Evolutionary conservation across 2,329 filamentous ascomycete species (phyloP), one percentile per base, ranked within the genome.

Genomic region (Polychaeton citri): DNA sequence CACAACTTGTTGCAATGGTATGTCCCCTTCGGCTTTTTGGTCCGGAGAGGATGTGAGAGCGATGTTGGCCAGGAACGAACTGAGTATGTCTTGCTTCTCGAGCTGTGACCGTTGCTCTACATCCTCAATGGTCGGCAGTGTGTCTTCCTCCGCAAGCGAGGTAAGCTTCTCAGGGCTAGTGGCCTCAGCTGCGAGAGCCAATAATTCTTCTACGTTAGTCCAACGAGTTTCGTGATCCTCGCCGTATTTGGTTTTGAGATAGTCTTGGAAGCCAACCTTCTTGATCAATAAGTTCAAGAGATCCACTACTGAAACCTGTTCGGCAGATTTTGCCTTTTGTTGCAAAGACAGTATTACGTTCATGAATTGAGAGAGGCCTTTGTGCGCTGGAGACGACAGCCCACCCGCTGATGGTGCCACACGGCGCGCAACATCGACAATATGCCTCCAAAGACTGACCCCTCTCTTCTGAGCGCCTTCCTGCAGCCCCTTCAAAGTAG

Each of bases 121-220:
- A 1, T 77, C 79, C 10, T 88, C 79, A 10, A 95, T 72, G 18
- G 71, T 64, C 0, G 86, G 72, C 9, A 79, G 59, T 5, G 61
- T 55, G 34, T 75, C 68, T 30, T 74, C 68, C 13, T 63, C 57
- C 9, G 19, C 18, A 18, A 48, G 32, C 10, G 49, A 45, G 32
- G 36, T 30, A 13, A 52, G 36, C 33, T 41, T 43, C 13, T 41
- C 44, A 9, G 48, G 44, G n/a, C 41, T 53, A 2, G 61, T 59
- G 39, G 87, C 79, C 41, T 95, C 86, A 3, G 69, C 70, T 1
- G 84, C 85, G 52, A 94, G 76, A 12, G 66, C 73, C 38, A 92
- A 64, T n/a, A 96, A 74, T 57, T 96, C 88, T 50, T 90, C 76
- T 0, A 96, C 77, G 47, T 94, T 96, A 20, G 78, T 79, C 83